Percentiles rank a stretch among this genome's conserved stretches.
phyloP scores from a whole-genome alignment of 805 yeast species.

The Hanseniaspora taiwanica region DNA sequence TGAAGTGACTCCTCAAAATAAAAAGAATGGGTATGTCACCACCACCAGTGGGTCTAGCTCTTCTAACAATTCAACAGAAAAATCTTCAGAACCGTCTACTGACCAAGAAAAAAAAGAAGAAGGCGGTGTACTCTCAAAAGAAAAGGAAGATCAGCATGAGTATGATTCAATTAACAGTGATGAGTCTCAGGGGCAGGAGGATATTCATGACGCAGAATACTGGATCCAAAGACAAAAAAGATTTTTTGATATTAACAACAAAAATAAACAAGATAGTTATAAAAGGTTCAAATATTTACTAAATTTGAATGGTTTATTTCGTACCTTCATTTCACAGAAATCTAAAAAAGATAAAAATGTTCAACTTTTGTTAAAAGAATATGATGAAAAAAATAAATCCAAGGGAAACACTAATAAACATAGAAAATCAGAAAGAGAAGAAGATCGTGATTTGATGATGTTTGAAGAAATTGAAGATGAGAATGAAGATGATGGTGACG shows the following conservation, averaged over 20 bases:
- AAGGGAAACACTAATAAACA: slow-evolving; percentile 21
- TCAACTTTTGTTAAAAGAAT: slow-evolving; percentile 42
- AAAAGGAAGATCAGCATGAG: slow-evolving; percentile 13
- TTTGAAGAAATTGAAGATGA: slow-evolving; percentile 40
- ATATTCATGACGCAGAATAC: slow-evolving; percentile 12
- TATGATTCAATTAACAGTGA: slow-evolving; percentile 12
- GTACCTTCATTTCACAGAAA: slow-evolving; percentile 73
- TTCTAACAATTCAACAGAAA: neutral
- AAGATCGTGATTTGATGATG: slow-evolving; percentile 32
- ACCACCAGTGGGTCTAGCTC: too few species aligned
- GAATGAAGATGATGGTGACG: slow-evolving; percentile 36
- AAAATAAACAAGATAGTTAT: slow-evolving; percentile 54
- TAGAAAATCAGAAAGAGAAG: slow-evolving; percentile 88
- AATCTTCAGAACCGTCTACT: neutral
- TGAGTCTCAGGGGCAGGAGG: slow-evolving; percentile 4
- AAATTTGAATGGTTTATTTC: slow-evolving; percentile 72
- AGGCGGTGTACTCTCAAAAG: slow-evolving; percentile 1
- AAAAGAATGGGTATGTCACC: too few species aligned
- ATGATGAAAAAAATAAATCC: slow-evolving; percentile 31
- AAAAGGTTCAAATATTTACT: slow-evolving; percentile 69
- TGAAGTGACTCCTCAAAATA: too few species aligned
- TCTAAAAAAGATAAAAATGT: slow-evolving; percentile 69
- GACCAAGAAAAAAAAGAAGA: too few species aligned
- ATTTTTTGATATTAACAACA: slow-evolving; percentile 38
- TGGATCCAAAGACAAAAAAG: slow-evolving; percentile 31